Conservation (phyloP, 2,329 filamentous ascomycete species). For the Aspergillus hiratsukae region DNA sequence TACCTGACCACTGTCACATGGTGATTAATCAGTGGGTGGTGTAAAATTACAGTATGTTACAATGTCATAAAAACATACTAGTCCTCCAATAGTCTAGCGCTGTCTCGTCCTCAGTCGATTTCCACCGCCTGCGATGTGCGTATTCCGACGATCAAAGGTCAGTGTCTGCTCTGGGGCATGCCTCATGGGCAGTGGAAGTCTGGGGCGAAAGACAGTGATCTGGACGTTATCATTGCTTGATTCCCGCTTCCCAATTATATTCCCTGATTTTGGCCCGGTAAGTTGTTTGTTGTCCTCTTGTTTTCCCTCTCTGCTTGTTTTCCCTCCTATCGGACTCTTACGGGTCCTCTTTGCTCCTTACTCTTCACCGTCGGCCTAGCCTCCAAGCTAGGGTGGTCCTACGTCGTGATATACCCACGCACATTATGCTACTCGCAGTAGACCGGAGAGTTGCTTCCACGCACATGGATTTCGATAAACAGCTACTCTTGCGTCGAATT, state of each 20-base stretch:
- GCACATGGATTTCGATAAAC: conserved; percentile 22
- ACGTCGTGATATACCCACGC: conserved; percentile 33
- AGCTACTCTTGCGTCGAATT: not conserved
- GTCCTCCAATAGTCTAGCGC: not conserved
- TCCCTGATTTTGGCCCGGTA: not conserved
- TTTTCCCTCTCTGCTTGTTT: not conserved
- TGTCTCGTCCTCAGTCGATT: not conserved
- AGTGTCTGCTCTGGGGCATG: conserved; percentile 1
- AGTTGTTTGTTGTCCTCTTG: not conserved
- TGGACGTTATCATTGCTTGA: not conserved
- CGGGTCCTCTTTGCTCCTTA: not conserved
- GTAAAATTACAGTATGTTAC: not conserved
- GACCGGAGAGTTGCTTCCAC: conserved; percentile 32
- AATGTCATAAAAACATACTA: not conserved
- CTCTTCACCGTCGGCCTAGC: not conserved
- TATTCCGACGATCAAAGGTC: conserved; percentile 3
- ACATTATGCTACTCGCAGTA: conserved; percentile 17
- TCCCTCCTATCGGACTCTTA: not conserved
- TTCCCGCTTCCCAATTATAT: not conserved
- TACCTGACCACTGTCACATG: not conserved
- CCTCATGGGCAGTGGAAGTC: not conserved
- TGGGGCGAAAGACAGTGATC: not conserved
- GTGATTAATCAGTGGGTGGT: not conserved
- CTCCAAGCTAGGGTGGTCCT: not conserved
- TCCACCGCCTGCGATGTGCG: conserved; percentile 1